Percentiles rank a stretch among this genome's conserved stretches.
Evolutionary conservation across 371 early-diverging fungal species (phyloP).

Genomic region (Mucor mucedo): DNA sequence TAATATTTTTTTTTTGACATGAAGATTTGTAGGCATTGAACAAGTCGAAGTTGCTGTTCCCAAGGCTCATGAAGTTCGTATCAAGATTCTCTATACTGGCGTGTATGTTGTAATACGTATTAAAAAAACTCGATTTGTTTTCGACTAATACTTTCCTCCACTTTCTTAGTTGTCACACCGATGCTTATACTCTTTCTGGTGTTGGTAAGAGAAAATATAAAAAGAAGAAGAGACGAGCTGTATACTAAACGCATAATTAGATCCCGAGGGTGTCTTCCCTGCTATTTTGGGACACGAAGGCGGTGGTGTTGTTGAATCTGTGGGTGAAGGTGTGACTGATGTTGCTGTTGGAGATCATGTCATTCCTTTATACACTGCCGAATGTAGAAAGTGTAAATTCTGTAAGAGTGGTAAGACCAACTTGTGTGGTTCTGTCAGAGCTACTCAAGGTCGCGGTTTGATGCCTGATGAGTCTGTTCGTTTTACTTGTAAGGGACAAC

Average conservation of each 20-base stretch:
- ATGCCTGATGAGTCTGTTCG: constrained; percentile 96
- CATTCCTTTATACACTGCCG: constrained; percentile 93
- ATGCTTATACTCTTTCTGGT: constrained; percentile 93
- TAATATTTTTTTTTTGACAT: background rate
- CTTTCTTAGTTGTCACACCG: constrained; percentile 81
- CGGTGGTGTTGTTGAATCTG: constrained; percentile 93
- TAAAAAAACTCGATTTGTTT: no score
- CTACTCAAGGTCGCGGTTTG: constrained; percentile 92
- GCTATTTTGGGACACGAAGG: constrained; percentile 96
- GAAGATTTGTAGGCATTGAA: constrained; percentile 71
- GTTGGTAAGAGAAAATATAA: constrained; percentile 52
- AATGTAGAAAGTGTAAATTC: constrained; percentile 95
- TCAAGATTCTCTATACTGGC: constrained; percentile 90
- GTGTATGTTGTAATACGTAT: constrained; percentile 55
- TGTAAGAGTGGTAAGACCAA: constrained; percentile 96
- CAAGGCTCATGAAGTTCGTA: constrained; percentile 93
- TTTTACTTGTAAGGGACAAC: constrained; percentile 89
- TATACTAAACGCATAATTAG: constrained; percentile 33
- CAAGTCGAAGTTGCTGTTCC: constrained; percentile 93
- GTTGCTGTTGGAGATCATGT: constrained; percentile 93
- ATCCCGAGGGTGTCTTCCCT: constrained; percentile 91
- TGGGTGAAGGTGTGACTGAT: constrained; percentile 95
- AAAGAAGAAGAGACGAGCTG: no score
- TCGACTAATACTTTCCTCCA: no score
- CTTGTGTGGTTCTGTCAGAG: constrained; percentile 89